A percentile compares a stretch with the other conserved stretches of the same genome.
phyloP scores from a whole-genome alignment of 371 early-diverging fungal genomes.

The Mucor lusitanicus region DNA sequence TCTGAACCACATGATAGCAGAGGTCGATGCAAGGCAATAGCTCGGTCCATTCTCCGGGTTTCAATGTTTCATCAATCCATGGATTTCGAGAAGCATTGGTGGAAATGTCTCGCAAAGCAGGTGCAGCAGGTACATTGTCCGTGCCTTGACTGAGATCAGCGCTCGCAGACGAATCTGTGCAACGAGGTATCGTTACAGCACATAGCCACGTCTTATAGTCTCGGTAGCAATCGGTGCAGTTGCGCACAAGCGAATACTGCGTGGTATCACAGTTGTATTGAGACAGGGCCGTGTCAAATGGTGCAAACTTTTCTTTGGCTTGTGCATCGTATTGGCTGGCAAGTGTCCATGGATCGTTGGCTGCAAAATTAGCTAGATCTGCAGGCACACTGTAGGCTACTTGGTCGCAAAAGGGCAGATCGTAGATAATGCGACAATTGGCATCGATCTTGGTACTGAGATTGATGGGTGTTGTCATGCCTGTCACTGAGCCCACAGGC shows the following conservation, averaged over 20 bases:
- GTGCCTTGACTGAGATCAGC: slow-evolving; percentile 20
- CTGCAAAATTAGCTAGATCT: slow-evolving; percentile 8
- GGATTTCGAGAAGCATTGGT: slow-evolving; percentile 44
- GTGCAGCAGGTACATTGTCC: slow-evolving; percentile 20
- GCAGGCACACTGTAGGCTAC: slow-evolving; percentile 64
- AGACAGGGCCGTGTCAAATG: slow-evolving; percentile 50
- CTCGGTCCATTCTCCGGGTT: slow-evolving; percentile 57
- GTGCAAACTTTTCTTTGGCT: slow-evolving; percentile 43
- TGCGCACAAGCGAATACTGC: slow-evolving; percentile 63
- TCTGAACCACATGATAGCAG: slow-evolving; percentile 66
- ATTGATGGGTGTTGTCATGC: slow-evolving; percentile 35
- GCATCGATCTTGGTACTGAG: slow-evolving; percentile 39
- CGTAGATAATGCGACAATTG: slow-evolving; percentile 59
- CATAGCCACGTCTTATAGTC: slow-evolving; percentile 72
- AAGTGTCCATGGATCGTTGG: slow-evolving; percentile 26
- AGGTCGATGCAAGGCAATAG: slow-evolving; percentile 66
- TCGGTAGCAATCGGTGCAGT: slow-evolving; percentile 60
- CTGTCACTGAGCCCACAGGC: slow-evolving; percentile 26
- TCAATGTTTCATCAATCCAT: slow-evolving; percentile 42
- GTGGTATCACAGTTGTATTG: slow-evolving; percentile 64
- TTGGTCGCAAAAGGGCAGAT: slow-evolving; percentile 57
- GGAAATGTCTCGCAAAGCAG: slow-evolving; percentile 31
- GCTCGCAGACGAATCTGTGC: slow-evolving; percentile 41
- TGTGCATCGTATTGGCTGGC: slow-evolving; percentile 49
- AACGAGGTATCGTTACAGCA: slow-evolving; percentile 63